These are phyloP conservation scores for Sistotremastrum niveocremeum DNA, from an alignment of 768 basidiomycete genomes.

Conservation along the genomic window DNA sequence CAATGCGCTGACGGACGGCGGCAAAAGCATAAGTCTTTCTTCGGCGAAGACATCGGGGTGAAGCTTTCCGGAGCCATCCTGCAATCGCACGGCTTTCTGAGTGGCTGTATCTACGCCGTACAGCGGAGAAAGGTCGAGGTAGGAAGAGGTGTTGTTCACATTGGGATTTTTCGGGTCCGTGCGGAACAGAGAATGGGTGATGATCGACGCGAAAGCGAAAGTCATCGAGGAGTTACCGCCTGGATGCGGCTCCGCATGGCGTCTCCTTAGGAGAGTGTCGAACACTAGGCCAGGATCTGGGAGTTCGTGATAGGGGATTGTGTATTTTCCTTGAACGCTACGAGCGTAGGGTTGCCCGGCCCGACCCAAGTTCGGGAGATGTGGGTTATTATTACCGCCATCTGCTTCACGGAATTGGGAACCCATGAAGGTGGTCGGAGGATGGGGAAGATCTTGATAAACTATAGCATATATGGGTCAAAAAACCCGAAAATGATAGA, in stretches of 20 bases:
- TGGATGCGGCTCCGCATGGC: conserved; percentile 7
- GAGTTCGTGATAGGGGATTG: too few species aligned
- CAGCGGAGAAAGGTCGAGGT: conserved; percentile 42
- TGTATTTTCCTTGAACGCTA: too few species aligned
- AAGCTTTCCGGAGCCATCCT: conserved; percentile 35
- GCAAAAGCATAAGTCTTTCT: conserved; percentile 35
- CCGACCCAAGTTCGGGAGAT: too few species aligned
- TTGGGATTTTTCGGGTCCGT: conserved; percentile 29
- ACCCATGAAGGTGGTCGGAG: neutral
- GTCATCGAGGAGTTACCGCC: conserved; percentile 11
- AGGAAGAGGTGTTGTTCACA: conserved; percentile 40
- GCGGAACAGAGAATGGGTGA: conserved; percentile 12
- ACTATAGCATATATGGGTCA: conserved; percentile 12
- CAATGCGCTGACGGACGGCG: conserved; percentile 39
- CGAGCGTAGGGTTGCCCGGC: too few species aligned
- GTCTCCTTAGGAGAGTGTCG: too few species aligned
- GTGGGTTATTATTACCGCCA: too few species aligned
- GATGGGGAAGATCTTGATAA: conserved; percentile 4
- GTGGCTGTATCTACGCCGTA: conserved; percentile 35
- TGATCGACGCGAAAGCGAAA: conserved; percentile 12
- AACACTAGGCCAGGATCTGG: too few species aligned
- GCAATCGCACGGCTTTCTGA: conserved; percentile 32
- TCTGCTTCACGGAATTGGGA: too few species aligned
- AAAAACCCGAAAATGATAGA: conserved; percentile 5
- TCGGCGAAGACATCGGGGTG: conserved; percentile 44